phyloP scores from a whole-genome alignment of 75 land plant species.

The Larix kaempferi region DNA sequence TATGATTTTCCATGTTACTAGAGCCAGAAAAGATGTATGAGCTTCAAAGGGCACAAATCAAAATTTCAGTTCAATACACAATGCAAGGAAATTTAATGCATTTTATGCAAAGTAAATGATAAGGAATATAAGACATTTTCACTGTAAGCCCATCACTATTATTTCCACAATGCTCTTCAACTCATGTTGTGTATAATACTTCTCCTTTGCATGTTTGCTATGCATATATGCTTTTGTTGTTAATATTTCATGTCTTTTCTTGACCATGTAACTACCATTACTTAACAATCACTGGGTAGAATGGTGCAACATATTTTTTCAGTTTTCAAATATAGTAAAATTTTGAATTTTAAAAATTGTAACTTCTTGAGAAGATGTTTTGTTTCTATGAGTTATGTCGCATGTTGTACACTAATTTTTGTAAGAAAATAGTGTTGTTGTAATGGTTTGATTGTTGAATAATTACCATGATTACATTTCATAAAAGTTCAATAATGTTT shows the following conservation, averaged over 20 bases:
- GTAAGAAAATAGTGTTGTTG: not conserved
- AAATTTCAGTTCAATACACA: no score
- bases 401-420: not conserved
- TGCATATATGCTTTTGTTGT: not conserved
- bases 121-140: no score
- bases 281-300: not conserved
- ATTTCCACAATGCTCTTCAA: no score
- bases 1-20: no score
- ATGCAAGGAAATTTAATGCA: no score
- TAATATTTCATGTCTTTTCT: not conserved
- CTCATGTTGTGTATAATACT: no score
- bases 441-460: not conserved
- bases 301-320: no score
- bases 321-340: no score
- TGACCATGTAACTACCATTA: not conserved
- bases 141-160: no score
- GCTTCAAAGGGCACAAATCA: no score
- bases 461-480: not conserved
- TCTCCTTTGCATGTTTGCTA: not conserved
- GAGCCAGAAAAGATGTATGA: no score
- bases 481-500: not conserved
- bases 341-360: not conserved
- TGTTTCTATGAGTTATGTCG: not conserved
- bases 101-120: no score
- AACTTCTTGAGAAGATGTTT: not conserved